These are phyloP conservation scores for Dianthus caryophyllus DNA, from an alignment of 148 eudicot genomes.

Conservation along the genomic window DNA sequence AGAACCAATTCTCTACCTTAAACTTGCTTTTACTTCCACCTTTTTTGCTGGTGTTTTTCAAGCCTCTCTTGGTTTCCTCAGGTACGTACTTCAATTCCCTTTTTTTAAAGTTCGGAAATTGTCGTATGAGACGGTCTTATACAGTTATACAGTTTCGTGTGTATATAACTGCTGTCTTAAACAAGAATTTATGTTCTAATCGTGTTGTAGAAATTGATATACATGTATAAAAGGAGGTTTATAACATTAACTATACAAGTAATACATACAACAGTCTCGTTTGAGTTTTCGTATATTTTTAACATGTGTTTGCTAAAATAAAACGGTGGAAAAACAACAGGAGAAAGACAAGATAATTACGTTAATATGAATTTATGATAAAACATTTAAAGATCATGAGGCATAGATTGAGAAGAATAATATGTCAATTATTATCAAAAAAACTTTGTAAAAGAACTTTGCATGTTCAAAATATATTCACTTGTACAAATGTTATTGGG, in stretches of 20 bases:
- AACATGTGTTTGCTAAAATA: background rate
- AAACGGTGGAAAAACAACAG: background rate
- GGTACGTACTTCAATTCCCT: slow-evolving; percentile 33
- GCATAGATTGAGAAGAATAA: background rate
- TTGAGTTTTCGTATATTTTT: background rate
- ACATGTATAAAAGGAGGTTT: too few relatives aligned
- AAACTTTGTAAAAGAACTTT: too few relatives aligned
- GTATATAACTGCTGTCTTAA: too few relatives aligned
- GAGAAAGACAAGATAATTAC: slow-evolving; percentile 10
- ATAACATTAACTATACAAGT: too few relatives aligned
- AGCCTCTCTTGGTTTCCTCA: slow-evolving; percentile 72
- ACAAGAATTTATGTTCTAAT: too few relatives aligned
- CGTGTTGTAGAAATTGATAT: too few relatives aligned
- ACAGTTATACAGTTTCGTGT: too few relatives aligned
- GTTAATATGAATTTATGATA: background rate
- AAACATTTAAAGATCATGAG: background rate
- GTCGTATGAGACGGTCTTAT: too few relatives aligned
- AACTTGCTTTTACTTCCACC: slow-evolving; percentile 78
- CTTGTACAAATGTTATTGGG: slow-evolving; percentile 1
- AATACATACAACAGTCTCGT: too few relatives aligned
- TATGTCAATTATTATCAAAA: too few relatives aligned
- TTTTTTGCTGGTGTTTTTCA: slow-evolving; percentile 87
- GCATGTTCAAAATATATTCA: slow-evolving; percentile 3
- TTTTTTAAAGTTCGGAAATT: background rate
- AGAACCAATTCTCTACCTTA: slow-evolving; percentile 61